Evolutionary conservation across 2,329 filamentous ascomycete species (phyloP), one percentile per base, ranked within the genome.

Genomic region (Dactylonectria macrodidyma): DNA sequence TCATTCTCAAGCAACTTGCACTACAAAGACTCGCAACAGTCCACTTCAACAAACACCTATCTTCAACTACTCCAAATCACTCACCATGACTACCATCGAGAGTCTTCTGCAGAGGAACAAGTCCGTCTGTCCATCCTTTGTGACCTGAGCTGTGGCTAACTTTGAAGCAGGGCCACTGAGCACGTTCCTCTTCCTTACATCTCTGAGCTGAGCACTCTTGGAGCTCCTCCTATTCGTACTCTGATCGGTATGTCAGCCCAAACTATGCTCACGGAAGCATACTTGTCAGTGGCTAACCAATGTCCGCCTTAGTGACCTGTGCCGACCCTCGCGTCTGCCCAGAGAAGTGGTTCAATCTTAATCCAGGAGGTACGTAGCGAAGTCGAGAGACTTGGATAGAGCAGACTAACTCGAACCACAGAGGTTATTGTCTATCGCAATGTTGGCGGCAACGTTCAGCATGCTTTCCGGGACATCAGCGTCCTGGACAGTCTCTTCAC

Each of bases 401-500:
- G 1, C 22, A 10, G 11, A 7, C 59, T 67, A 34, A 67, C 16
- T 12, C 16, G n/a, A 9, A 30, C 2, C n/a, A n/a, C 24, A 67
- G 65, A 63, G 30, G 59, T 59, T 7, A 41, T 6, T 50, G 59
- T 67, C 16, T 55, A 63, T 44, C 65, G 65, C 50, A 67, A 67
- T 41, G 65, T 56, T 9, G 65, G 65, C 10, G 65, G 65, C 9
- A 63, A 64, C 55, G 50, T 67, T 30, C 65, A 60, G 19, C 22
- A 63, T 44, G 65, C 65, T 41, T 30, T 67, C 41, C 48, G 55
- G 10, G 65, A 67, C 34, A 67, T 67, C 55, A 38, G 56, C 44
- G n/a, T 64, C 55, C 8, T 63, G 22, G 65, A 67, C 24, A 16
- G 56, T 7, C 50, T 63, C 2, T 67, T 67, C 6, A 56, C 41